A percentile compares a stretch with the other conserved stretches of the same genome.
Evolutionary conservation across 1,139 yeast species (phyloP).

Genomic region (Torulaspora pretoriensis): DNA sequence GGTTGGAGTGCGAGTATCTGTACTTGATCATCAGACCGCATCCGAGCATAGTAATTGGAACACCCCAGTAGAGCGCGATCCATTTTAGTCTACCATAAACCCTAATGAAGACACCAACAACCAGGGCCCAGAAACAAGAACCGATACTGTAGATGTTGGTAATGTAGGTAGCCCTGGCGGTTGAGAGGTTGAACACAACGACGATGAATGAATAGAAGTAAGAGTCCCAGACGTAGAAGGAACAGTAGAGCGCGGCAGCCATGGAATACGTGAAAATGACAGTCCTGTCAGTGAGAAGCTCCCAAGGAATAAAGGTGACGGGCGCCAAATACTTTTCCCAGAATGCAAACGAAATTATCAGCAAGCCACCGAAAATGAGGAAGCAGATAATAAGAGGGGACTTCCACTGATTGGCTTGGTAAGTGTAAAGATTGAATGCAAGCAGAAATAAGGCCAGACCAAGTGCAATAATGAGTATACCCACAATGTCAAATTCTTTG

Average conservation of each 20-base stretch:
- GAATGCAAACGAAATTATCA: neutral
- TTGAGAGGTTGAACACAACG: neutral
- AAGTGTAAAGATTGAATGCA: neutral
- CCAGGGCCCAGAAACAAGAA: neutral
- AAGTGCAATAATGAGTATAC: neutral
- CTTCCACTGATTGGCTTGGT: neutral
- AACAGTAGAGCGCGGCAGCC: neutral
- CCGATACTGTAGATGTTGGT: neutral
- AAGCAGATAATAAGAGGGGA: neutral
- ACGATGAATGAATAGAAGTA: neutral
- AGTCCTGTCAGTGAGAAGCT: neutral
- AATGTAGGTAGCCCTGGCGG: neutral
- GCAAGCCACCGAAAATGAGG: neutral
- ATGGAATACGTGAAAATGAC: neutral
- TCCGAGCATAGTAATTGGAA: neutral
- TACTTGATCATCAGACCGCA: neutral
- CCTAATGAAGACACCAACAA: neutral
- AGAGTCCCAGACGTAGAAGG: neutral
- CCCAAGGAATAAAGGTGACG: neutral
- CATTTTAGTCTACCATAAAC: neutral
- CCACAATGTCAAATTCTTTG: neutral
- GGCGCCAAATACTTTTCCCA: neutral
- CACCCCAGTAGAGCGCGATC: neutral
- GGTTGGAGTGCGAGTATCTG: neutral
- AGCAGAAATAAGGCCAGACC: neutral